phyloP scores from a whole-genome alignment of 345 rosid species.

The Carallia brachiata region DNA sequence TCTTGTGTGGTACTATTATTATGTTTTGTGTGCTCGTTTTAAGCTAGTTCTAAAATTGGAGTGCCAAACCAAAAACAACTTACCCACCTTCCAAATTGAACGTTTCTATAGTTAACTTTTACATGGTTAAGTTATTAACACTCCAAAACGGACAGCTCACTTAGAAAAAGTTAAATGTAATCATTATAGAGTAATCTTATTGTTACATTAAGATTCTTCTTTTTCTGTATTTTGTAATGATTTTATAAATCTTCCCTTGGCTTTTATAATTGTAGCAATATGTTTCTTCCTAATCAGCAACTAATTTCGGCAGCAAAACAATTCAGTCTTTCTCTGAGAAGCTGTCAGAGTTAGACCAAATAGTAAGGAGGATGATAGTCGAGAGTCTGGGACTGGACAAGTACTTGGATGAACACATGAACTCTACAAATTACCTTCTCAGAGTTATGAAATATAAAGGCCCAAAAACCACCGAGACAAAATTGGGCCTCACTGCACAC shows the following conservation, averaged over 20 bases:
- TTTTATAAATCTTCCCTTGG: neutral
- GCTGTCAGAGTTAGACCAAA: conserved; percentile 29
- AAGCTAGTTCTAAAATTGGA: no score
- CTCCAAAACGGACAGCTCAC: no score
- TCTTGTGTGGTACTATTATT: no score
- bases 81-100: no score
- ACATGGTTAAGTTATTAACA: no score
- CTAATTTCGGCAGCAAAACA: conserved; percentile 14
- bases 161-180: no score
- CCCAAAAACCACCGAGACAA: conserved; percentile 14
- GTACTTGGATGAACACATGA: conserved; percentile 28
- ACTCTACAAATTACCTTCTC: conserved; percentile 28
- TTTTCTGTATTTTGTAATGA: neutral
- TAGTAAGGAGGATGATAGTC: conserved; percentile 31
- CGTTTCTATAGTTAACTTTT: no score
- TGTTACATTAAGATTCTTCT: no score
- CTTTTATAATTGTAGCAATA: no score
- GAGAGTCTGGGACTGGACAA: conserved; percentile 37
- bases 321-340: conserved; percentile 20
- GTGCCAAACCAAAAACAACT: no score
- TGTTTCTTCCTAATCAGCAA: neutral
- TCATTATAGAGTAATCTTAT: no score
- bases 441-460: conserved; percentile 35
- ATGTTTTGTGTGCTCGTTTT: no score
- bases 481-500: conserved; percentile 30